Conservation (phyloP, 257 asterid species). For the Echium plantagineum region DNA sequence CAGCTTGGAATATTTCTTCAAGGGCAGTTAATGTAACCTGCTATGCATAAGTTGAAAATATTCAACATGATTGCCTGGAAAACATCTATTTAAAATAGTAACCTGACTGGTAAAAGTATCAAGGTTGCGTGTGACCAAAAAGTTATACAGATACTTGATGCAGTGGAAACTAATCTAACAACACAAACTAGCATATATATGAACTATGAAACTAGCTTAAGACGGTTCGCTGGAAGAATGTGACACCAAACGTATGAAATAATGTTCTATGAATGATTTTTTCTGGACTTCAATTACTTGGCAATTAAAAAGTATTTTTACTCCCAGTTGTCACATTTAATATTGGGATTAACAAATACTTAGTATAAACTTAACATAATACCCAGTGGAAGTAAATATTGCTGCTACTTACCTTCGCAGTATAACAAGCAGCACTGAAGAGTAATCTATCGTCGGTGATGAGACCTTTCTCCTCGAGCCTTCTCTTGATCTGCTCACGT, state of each 20-base stretch:
- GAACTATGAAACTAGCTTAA: too few relatives aligned
- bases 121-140: too few relatives aligned
- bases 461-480: conserved; percentile 83
- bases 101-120: too few relatives aligned
- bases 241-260: too few relatives aligned
- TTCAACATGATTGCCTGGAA: background rate
- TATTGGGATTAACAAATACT: too few relatives aligned
- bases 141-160: too few relatives aligned
- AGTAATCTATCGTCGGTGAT: conserved; percentile 67
- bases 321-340: too few relatives aligned
- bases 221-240: too few relatives aligned
- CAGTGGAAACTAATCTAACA: background rate
- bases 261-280: too few relatives aligned
- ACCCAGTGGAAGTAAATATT: background rate
- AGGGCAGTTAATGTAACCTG: conserved; percentile 88
- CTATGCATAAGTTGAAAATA: conserved; percentile 2
- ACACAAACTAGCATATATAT: background rate
- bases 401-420: conserved; percentile 64
- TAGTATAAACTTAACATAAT: background rate
- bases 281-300: too few relatives aligned
- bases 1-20: conserved; percentile 85
- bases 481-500: conserved; percentile 83
- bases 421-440: conserved; percentile 75
- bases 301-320: too few relatives aligned
- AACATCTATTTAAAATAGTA: background rate